Evolutionary conservation across 1,139 yeast species (phyloP).

Genomic region (Geotrichum restrictum): DNA sequence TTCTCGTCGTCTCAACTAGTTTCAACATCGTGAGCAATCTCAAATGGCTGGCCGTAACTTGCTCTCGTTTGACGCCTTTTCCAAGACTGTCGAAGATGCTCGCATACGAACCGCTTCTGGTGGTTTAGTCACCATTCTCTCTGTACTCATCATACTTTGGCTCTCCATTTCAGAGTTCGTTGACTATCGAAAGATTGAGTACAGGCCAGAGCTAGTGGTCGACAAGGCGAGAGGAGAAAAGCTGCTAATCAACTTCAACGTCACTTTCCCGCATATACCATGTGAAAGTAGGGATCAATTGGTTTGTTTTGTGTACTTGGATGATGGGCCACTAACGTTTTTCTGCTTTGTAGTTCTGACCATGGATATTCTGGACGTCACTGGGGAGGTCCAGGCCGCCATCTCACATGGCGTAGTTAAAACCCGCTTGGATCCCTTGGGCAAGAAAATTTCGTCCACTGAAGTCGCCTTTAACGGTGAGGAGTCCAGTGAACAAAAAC

Average conservation of each 20-base stretch:
- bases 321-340: neutral
- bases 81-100: conserved; percentile 93
- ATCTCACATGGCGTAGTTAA: conserved; percentile 69
- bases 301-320: neutral
- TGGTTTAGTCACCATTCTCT: conserved; percentile 75
- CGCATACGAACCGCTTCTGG: conserved; percentile 83
- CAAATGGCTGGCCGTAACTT: conserved; percentile 33
- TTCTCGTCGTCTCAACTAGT: neutral
- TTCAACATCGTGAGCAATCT: neutral
- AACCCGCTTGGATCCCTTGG: conserved; percentile 53
- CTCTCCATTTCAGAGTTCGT: conserved; percentile 70
- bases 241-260: conserved; percentile 73
- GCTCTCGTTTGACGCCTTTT: conserved; percentile 78
- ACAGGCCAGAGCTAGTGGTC: conserved; percentile 79
- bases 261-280: conserved; percentile 78
- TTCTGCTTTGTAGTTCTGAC: conserved; percentile 35
- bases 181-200: conserved; percentile 63
- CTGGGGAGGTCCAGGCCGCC: conserved; percentile 80
- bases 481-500: conserved; percentile 29
- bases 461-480: conserved; percentile 28
- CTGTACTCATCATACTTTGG: conserved; percentile 58
- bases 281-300: conserved; percentile 49
- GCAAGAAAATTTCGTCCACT: conserved; percentile 42
- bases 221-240: conserved; percentile 78
- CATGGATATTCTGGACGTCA: conserved; percentile 72